Evolutionary conservation across 768 basidiomycete species (phyloP), one percentile per base, ranked within the genome.

Genomic region (Hysterangium stoloniferum): DNA sequence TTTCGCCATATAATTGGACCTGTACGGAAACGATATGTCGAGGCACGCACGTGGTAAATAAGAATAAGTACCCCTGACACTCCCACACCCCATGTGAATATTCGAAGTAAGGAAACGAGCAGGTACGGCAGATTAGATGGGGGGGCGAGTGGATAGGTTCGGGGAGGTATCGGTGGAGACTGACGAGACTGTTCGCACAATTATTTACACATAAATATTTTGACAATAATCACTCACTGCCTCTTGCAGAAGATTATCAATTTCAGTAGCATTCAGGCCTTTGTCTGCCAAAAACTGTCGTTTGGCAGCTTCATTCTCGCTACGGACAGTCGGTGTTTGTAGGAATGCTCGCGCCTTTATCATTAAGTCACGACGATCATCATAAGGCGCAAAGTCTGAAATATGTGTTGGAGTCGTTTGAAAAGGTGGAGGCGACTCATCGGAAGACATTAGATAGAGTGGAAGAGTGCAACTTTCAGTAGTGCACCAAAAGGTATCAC

Each of bases 91-190:
- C 85, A 89, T 6, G 68, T 66, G 44, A 84, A 73, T 17, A 86
- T 64, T 36, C 83, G 75, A 22, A 70, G 64, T 15, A 81, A 64
- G 2, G 80, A 84, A 9, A 80, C 62, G n/a, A 89, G 66, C 33
- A 88, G 71, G 38, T 72, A 71, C 0, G 85, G 85, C 1, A 89
- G 65, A 57, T 75, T 78, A 3, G 86, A 88, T 2, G 84, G 84
- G 4, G 79, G 76, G 9, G 71, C 75, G 53, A 75, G 77, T 3
- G 86, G 86, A 58, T 89, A 89, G 42, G 81, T 79, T 56, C 84
- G 75, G 0, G 86, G 84, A 17, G 86, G 86, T 31, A 89, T 64
- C 4, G 63, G 52, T 7, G 82, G 84, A 9, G 63, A 58, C 59
- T 68, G 59, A 13, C 51, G 51, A 13, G 62, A 62, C 58, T 62